Evolutionary conservation across 371 early-diverging fungal species (phyloP).

Genomic region (Mycotypha africana): DNA sequence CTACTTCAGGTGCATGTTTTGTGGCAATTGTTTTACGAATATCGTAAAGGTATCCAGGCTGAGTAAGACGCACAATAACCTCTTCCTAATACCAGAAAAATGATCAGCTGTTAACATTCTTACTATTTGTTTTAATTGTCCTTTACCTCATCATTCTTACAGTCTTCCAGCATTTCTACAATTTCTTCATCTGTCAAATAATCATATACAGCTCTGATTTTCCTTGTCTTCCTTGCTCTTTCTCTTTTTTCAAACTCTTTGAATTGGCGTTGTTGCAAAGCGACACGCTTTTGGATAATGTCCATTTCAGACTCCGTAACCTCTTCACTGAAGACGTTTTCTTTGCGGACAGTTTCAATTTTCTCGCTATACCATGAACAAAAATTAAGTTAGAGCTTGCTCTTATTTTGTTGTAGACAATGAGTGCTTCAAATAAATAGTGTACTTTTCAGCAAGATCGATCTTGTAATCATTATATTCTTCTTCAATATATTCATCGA

Average conservation of each 20-base stretch:
- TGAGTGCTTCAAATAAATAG: too few relatives aligned
- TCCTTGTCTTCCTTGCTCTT: constrained; percentile 63
- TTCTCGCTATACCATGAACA: constrained; percentile 64
- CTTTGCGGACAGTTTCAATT: constrained; percentile 78
- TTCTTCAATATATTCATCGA: constrained; percentile 9
- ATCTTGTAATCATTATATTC: constrained; percentile 13
- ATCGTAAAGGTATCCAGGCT: constrained; percentile 59
- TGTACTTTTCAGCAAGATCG: constrained; percentile 21
- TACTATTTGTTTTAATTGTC: too few relatives aligned
- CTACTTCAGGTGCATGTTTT: constrained; percentile 37
- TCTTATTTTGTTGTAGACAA: too few relatives aligned
- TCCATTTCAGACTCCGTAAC: constrained; percentile 81
- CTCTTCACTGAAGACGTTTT: constrained; percentile 79
- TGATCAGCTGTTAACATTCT: not conserved
- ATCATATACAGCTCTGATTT: constrained; percentile 67
- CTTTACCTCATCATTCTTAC: constrained; percentile 71
- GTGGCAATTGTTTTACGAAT: constrained; percentile 71
- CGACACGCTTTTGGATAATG: constrained; percentile 83
- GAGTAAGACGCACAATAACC: constrained; percentile 68
- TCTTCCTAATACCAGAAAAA: constrained; percentile 43
- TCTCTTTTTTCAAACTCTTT: constrained; percentile 74
- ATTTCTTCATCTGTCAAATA: constrained; percentile 81
- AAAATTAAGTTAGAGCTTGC: too few relatives aligned
- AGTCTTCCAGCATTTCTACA: constrained; percentile 68
- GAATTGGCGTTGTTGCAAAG: constrained; percentile 80